Percentiles rank a stretch among this genome's conserved stretches.
Evolutionary conservation across 805 yeast genomes (phyloP).

Genomic region (Monosporozyma aerobia): DNA sequence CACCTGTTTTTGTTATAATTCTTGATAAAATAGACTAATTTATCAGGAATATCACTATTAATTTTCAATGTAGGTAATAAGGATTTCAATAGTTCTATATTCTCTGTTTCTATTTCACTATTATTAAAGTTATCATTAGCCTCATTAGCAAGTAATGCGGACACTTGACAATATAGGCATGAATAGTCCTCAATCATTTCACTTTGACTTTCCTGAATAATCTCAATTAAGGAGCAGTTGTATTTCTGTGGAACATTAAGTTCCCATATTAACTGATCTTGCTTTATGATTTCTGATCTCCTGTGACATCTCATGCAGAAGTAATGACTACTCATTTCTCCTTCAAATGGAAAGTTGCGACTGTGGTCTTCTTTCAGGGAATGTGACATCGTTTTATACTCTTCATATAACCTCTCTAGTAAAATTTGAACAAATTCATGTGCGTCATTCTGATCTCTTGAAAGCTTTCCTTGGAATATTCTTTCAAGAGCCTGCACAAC

Average conservation of each 20-base stretch:
- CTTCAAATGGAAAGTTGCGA: conserved; percentile 54
- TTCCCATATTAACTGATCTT: conserved; percentile 64
- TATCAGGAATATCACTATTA: conserved; percentile 56
- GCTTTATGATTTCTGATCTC: conserved; percentile 46
- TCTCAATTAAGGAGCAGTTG: conserved; percentile 39
- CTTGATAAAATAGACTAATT: conserved; percentile 39
- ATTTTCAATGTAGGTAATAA: conserved; percentile 36
- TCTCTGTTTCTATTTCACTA: conserved; percentile 17
- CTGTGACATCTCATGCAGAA: conserved; percentile 60
- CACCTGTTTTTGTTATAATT: conserved; percentile 38
- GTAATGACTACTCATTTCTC: conserved; percentile 56
- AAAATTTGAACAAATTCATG: conserved; percentile 82
- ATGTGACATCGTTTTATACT: conserved; percentile 36
- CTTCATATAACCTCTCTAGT: conserved; percentile 68
- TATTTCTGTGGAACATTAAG: conserved; percentile 57
- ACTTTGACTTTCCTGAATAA: conserved; percentile 48
- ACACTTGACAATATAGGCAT: conserved; percentile 61
- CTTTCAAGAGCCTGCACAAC: conserved; percentile 63
- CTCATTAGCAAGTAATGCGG: conserved; percentile 33
- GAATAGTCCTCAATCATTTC: conserved; percentile 75
- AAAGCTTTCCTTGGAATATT: conserved; percentile 63
- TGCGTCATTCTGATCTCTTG: conserved; percentile 86
- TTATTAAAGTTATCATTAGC: conserved; percentile 11
- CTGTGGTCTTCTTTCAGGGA: conserved; percentile 25
- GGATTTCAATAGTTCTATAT: conserved; percentile 31